Base-by-base conservation (phyloP, 2,329 filamentous ascomycete genomes). In the Emydomyces testavorans region DNA sequence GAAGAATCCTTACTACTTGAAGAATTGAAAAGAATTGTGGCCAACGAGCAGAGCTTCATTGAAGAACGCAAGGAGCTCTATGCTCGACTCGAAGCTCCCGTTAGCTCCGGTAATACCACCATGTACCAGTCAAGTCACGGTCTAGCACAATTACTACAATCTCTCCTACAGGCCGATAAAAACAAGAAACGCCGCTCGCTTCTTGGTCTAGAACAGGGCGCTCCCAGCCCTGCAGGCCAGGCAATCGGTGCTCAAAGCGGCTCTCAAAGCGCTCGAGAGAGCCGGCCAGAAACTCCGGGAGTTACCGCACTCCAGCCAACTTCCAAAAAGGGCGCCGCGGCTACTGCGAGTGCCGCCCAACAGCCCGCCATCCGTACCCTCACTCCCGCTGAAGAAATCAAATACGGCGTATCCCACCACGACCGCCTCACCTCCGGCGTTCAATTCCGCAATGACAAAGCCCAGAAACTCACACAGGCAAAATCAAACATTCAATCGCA, bases 1-100 rank as follows among this genome's bases (percentile, higher is more conserved):
- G 92, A 98, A 64, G 92, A 98, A 67, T 85, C 93, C 57, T 83
- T 86, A 28, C 71, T 98, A 2, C 75, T 98, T 15, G 76, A 90
- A 50, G 92, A 98, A 62, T 78, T 98, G 48, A 88, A 93, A 60
- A 83, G 92, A 50, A 96, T 98, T 55, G 78, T 94, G 59, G 82
- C 85, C 53, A 81, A 88, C 51, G 85, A 89, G 54, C 85, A 92
- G 56, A 81, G 80, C 49, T 83, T 96, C 60, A 86, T 93, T 61
- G 82, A 86, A 55, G 88, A 95, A 62, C 83, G 92, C 47, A 80
- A 82, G 56, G 89, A 94, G 62, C 77, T 94, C 37, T 94, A 90
- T 67, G 78, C 80, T 53, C 79, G 90, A 45, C 80, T 98, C 8
- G 90, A 95, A 60, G 85, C 87, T 53, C 89, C 89, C 63, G 74